These are phyloP conservation scores for Cairneyella variabilis DNA, from an alignment of 495 filamentous ascomycete species.

Conservation along the genomic window DNA sequence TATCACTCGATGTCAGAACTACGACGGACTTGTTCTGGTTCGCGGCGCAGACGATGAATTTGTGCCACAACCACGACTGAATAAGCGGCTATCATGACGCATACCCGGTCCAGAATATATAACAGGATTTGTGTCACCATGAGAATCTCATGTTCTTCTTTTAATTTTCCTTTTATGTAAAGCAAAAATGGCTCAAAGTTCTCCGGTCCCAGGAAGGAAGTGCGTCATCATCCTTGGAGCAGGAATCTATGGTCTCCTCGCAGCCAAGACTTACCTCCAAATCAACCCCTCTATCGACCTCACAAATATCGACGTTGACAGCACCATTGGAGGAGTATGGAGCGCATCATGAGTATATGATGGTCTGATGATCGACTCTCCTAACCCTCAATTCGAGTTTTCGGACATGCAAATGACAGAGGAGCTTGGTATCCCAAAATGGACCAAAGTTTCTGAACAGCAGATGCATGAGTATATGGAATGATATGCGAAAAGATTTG, in stretches of 20 bases:
- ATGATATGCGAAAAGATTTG: slow-evolving; percentile 31
- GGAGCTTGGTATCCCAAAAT: slow-evolving; percentile 24
- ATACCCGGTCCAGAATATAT: no score
- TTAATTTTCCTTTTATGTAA: no score
- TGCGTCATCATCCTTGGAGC: slow-evolving; percentile 21
- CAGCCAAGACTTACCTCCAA: slow-evolving; percentile 41
- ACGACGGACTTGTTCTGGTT: no score
- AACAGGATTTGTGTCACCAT: no score
- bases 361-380: slow-evolving; percentile 37
- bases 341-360: slow-evolving; percentile 45
- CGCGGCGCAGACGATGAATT: no score
- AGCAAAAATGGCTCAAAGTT: no score
- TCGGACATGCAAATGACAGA: slow-evolving; percentile 33
- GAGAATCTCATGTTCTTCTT: no score
- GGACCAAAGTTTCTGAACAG: slow-evolving; percentile 32
- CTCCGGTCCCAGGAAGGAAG: no score
- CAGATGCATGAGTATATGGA: slow-evolving; percentile 31
- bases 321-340: slow-evolving; percentile 48
- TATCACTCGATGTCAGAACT: no score
- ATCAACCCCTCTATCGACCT: slow-evolving; percentile 35
- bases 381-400: slow-evolving; percentile 36
- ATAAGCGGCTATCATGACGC: no score
- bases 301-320: slow-evolving; percentile 42
- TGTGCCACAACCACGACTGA: no score
- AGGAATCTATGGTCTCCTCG: slow-evolving; percentile 42